A percentile compares a stretch with the other conserved stretches of the same genome.
These are phyloP conservation scores for Leccinum broughii DNA, from an alignment of 768 basidiomycete species.

Conservation along the genomic window DNA sequence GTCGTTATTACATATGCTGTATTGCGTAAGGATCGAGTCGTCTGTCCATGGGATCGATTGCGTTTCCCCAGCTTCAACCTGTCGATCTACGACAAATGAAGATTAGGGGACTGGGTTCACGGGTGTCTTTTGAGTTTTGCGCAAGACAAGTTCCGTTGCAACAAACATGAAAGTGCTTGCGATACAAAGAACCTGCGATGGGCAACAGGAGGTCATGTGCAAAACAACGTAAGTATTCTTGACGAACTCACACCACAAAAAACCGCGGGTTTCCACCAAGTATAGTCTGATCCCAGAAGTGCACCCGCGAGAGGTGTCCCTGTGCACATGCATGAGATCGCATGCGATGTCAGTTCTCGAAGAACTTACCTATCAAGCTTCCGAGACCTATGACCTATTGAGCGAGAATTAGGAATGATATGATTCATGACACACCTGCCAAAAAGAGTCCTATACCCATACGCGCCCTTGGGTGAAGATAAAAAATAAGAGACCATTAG, in stretches of 20 bases:
- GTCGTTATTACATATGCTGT: constrained; percentile 3
- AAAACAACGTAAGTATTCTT: neutral
- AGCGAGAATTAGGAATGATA: neutral
- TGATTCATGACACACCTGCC: constrained; percentile 35
- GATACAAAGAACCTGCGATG: constrained; percentile 18
- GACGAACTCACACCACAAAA: constrained; percentile 43
- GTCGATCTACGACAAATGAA: neutral
- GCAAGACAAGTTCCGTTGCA: constrained; percentile 10
- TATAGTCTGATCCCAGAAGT: constrained; percentile 48
- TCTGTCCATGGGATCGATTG: neutral
- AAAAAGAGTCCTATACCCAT: constrained; percentile 52
- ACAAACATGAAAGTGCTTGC: constrained; percentile 18
- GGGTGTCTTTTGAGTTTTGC: neutral
- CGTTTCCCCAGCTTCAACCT: neutral
- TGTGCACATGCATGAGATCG: constrained; percentile 25
- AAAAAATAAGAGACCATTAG: neutral
- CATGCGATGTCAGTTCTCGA: constrained; percentile 3
- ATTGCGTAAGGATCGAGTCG: neutral
- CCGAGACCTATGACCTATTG: constrained; percentile 23
- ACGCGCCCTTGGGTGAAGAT: constrained; percentile 28
- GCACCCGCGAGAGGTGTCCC: constrained; percentile 59
- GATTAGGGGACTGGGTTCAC: neutral
- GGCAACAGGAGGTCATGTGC: constrained; percentile 2
- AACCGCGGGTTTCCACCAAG: constrained; percentile 57
- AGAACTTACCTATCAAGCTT: constrained; percentile 23